Conservation (phyloP, 306 rosid genomes). For the Acacia crassicarpa region DNA sequence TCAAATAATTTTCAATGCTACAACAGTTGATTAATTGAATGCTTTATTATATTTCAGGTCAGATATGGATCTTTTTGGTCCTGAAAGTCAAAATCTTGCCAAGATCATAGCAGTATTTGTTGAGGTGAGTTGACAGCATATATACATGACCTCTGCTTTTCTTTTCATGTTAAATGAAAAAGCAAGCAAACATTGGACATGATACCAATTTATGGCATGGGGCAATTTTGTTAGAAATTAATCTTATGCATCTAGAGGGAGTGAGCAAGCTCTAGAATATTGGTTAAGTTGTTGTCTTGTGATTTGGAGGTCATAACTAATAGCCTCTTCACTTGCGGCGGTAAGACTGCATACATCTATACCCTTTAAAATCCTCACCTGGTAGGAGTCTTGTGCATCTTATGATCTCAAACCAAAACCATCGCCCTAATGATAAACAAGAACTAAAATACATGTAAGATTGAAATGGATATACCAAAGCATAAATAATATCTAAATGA, state of each 20-base stretch:
- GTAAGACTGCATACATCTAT: too few relatives aligned
- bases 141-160: neutral
- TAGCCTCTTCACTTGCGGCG: too few relatives aligned
- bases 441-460: neutral
- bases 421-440: neutral
- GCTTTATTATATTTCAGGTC: constrained; percentile 33
- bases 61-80: constrained; percentile 43
- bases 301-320: too few relatives aligned
- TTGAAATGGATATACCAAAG: neutral
- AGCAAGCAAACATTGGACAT: neutral
- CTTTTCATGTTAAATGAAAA: neutral
- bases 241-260: neutral
- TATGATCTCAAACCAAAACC: neutral
- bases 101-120: constrained; percentile 37
- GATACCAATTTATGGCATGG: neutral
- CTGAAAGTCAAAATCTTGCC: constrained; percentile 31
- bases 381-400: too few relatives aligned
- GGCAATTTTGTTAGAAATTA: neutral
- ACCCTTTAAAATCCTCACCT: too few relatives aligned
- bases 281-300: too few relatives aligned
- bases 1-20: neutral
- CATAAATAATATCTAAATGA: neutral
- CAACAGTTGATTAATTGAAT: constrained; percentile 1
- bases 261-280: too few relatives aligned
- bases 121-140: constrained; percentile 30